Evolutionary conservation across 176 grass and related monocot genomes (phyloP), one percentile per base, ranked within the genome.

Genomic region (Zizania latifolia): DNA sequence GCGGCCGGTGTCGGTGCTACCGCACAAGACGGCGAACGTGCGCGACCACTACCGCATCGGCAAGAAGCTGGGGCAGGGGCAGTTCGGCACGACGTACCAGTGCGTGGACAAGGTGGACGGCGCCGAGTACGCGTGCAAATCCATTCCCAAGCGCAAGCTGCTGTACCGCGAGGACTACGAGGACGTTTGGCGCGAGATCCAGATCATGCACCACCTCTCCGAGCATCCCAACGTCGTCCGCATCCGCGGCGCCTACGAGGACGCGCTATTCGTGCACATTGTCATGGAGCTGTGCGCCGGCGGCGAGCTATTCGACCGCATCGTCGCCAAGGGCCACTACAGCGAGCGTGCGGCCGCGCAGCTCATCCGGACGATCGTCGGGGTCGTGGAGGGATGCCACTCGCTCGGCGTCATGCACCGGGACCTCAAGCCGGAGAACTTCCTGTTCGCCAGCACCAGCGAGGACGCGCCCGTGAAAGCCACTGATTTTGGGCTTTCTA

Each of bases 151-250:
- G 78, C 85, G 93, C 71, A 97, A 97, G 90, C 90, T 97, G 59
- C 58, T 90, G 28, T 97, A 90, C 86, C 85, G 93, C 23, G 93
- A 97, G 68, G 93, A 97, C 81, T 93, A 93, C 67, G 90, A 93
- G 78, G 90, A 92, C 46, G 93, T 90, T 2, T 90, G 88, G 87
- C 87, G 93, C 76, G 93, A 97, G 93, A 93, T 97, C 93, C 93
- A 97, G 88, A 93, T 97, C 90, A 97, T 93, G 93, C 93, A 96
- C 84, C 93, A 96, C 82, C 93, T 96, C 74, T 96, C 93, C 29
- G 89, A 85, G 70, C 93, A 96, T 71, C 70, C 75, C 3, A 92
- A 96, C 78, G 93, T 96, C 45, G 93, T 96, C 35, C 89, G 93
- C 63, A 92, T 96, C 81, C 85, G 80, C 45, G 94, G 78, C 50